A percentile compares a stretch with the other conserved stretches of the same genome.
These are phyloP conservation scores for Panus rudis DNA, from an alignment of 768 basidiomycete genomes.

Conservation along the genomic window DNA sequence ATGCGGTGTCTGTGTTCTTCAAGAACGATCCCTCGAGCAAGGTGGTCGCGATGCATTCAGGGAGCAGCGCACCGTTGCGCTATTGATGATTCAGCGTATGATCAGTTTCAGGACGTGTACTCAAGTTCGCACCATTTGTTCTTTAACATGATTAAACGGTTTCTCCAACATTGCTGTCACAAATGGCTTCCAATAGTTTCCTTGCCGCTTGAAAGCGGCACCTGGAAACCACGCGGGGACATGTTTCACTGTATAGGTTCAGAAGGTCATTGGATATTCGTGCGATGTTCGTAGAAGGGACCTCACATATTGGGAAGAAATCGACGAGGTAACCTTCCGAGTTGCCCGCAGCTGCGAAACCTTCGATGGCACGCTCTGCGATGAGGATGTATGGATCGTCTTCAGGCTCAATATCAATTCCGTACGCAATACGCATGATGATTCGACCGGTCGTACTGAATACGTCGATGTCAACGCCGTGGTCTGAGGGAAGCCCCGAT, in stretches of 20 bases:
- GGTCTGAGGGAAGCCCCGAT: background rate
- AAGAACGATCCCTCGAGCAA: too few species aligned
- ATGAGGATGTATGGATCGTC: background rate
- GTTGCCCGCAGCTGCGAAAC: background rate
- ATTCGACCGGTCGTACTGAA: constrained; percentile 10
- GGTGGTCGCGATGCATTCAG: too few species aligned
- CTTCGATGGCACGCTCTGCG: background rate
- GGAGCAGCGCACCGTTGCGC: too few species aligned
- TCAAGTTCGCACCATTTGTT: background rate
- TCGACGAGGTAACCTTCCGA: background rate
- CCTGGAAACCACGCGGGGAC: background rate
- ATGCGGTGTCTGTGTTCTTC: too few species aligned
- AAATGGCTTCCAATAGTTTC: background rate
- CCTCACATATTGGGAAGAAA: background rate
- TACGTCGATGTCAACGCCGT: background rate
- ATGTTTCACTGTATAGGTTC: constrained; percentile 4
- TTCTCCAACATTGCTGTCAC: background rate
- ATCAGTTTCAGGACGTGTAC: too few species aligned
- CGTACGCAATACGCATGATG: background rate
- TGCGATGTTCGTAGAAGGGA: too few species aligned
- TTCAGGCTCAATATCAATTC: background rate
- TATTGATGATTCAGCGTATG: background rate
- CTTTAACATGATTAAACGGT: background rate
- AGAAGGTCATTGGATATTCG: too few species aligned
- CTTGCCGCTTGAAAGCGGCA: constrained; percentile 1